These are phyloP conservation scores for Leccinum griseonigrum DNA, from an alignment of 1,284 basidiomycete species.

Conservation along the genomic window DNA sequence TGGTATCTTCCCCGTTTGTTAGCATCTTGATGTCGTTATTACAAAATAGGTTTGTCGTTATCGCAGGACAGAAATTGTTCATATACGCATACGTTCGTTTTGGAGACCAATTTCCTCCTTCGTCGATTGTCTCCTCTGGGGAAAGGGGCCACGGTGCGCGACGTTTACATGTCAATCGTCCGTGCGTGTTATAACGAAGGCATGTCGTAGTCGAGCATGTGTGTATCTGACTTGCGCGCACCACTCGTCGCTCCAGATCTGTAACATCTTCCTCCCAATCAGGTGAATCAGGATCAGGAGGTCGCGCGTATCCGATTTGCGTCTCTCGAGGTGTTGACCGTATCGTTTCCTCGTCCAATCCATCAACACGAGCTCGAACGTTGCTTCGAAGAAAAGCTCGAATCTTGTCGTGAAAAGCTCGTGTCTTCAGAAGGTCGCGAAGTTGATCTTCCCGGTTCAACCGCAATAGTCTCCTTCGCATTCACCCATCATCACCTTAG, in stretches of 20 bases:
- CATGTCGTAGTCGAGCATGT: conserved; percentile 3
- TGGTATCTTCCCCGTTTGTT: conserved; percentile 27
- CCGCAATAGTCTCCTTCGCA: too few species aligned
- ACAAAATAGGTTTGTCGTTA: conserved; percentile 11
- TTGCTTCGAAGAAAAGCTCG: background rate
- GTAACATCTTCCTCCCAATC: background rate
- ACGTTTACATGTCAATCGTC: conserved; percentile 5
- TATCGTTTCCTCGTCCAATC: conserved; percentile 1
- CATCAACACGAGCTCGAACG: conserved; percentile 4
- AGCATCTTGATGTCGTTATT: conserved; percentile 34
- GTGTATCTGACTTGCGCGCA: conserved; percentile 8
- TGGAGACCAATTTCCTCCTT: background rate
- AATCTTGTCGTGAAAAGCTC: too few species aligned
- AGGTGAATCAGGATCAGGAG: background rate
- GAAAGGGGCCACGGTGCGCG: conserved; percentile 2
- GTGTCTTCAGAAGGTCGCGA: too few species aligned
- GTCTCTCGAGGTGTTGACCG: background rate
- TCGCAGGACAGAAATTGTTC: conserved; percentile 1
- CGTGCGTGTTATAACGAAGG: conserved; percentile 3
- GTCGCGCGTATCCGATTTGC: conserved; percentile 5
- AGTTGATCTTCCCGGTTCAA: too few species aligned
- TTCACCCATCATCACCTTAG: too few species aligned
- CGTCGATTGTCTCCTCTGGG: background rate
- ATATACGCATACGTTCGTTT: background rate
- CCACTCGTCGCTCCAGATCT: background rate